A percentile compares a stretch with the other conserved stretches of the same genome.
Evolutionary conservation across 1,139 yeast species (phyloP).

Genomic region (Protomyces pachydermus): DNA sequence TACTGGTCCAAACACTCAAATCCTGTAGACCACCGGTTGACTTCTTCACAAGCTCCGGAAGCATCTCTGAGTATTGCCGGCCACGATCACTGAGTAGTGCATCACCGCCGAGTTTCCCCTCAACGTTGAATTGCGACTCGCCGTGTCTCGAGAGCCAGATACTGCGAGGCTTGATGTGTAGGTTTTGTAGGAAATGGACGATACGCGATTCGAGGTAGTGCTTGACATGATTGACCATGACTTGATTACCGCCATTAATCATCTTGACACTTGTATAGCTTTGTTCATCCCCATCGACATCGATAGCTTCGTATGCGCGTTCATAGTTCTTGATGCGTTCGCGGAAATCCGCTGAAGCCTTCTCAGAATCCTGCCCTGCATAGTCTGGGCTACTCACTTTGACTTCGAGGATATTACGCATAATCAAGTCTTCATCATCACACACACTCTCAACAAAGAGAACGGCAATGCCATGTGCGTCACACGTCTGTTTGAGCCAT

Average conservation of each 20-base stretch:
- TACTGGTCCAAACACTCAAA: conserved; percentile 94
- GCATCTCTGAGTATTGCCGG: conserved; percentile 70
- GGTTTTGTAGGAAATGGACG: conserved; percentile 91
- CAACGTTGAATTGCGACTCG: conserved; percentile 83
- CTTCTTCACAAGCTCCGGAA: conserved; percentile 70
- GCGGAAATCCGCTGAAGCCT: conserved; percentile 66
- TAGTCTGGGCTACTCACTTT: conserved; percentile 87
- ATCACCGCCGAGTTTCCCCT: conserved; percentile 96
- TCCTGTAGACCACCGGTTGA: conserved; percentile 66
- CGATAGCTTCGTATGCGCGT: conserved; percentile 67
- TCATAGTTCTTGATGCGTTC: conserved; percentile 70
- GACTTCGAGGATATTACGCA: conserved; percentile 77
- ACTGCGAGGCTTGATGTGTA: conserved; percentile 84
- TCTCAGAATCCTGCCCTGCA: conserved; percentile 62
- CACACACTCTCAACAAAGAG: conserved; percentile 91
- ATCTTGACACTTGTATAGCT: conserved; percentile 78
- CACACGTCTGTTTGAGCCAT: conserved; percentile 58
- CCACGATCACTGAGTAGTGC: conserved; percentile 84
- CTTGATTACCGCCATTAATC: conserved; percentile 81
- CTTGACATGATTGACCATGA: conserved; percentile 78
- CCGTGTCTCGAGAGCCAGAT: conserved; percentile 96
- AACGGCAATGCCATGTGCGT: conserved; percentile 70
- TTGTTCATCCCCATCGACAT: conserved; percentile 46
- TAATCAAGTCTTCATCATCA: conserved; percentile 70
- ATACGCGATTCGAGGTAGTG: conserved; percentile 87